Percentiles rank a stretch among this genome's conserved stretches.
Evolutionary conservation across 2,329 filamentous ascomycete genomes (phyloP).

Genomic region (Fusarium nisikadoi): DNA sequence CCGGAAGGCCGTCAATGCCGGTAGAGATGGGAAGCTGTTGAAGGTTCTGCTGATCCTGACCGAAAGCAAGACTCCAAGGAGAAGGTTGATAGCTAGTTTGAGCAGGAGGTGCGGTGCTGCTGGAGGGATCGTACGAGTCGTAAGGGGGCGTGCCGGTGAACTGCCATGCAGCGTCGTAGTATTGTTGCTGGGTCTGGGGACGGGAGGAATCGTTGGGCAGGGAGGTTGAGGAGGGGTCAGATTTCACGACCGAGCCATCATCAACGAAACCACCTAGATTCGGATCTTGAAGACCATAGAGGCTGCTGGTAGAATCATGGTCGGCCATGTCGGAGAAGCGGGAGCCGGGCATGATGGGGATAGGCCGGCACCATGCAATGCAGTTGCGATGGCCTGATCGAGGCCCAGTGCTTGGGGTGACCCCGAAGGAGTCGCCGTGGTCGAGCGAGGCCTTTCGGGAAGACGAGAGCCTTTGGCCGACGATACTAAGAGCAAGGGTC

Average conservation of each 20-base stretch:
- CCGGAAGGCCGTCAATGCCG: constrained; percentile 47
- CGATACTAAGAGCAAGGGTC: constrained; percentile 22
- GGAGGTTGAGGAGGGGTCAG: constrained; percentile 46
- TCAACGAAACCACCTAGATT: constrained; percentile 51
- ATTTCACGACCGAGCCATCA: constrained; percentile 48
- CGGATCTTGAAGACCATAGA: constrained; percentile 59
- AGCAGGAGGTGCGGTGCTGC: constrained; percentile 49
- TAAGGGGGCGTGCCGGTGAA: constrained; percentile 61
- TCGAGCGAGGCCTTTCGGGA: constrained; percentile 37
- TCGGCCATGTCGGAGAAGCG: constrained; percentile 52
- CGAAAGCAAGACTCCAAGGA: constrained; percentile 51
- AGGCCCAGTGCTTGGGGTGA: constrained; percentile 38
- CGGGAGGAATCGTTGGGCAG: constrained; percentile 48
- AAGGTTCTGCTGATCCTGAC: constrained; percentile 43
- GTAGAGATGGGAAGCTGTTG: constrained; percentile 51
- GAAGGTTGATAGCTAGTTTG: constrained; percentile 48
- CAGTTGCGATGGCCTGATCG: constrained; percentile 46
- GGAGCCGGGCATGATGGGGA: constrained; percentile 44
- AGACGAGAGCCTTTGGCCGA: constrained; percentile 34
- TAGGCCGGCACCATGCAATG: constrained; percentile 46
- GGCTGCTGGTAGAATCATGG: constrained; percentile 53
- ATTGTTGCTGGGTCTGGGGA: constrained; percentile 48
- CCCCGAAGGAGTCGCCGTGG: constrained; percentile 38
- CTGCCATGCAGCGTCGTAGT: constrained; percentile 57
- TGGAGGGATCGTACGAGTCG: constrained; percentile 56